phyloP scores from a whole-genome alignment of 2,329 filamentous ascomycete species.

The Cladophialophora exuberans region DNA sequence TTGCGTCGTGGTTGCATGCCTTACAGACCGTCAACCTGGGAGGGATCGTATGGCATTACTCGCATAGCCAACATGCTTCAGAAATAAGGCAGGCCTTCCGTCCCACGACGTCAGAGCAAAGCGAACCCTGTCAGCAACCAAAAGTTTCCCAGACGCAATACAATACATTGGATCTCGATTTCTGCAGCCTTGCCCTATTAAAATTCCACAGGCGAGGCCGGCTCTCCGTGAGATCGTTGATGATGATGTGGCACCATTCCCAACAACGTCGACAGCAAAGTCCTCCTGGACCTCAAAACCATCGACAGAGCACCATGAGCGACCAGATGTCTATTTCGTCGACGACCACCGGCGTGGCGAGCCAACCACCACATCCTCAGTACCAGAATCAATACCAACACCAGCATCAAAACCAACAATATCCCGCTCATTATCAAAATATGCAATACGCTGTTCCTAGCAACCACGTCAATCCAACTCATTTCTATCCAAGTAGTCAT shows the following conservation, averaged over 20 bases:
- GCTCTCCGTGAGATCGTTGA: neutral
- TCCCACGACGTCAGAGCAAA: too few relatives aligned
- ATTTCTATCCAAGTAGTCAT: conserved; percentile 15
- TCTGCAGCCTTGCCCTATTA: neutral
- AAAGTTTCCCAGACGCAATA: too few relatives aligned
- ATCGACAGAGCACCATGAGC: conserved; percentile 5
- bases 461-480: neutral
- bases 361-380: neutral
- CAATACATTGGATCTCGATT: neutral
- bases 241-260: conserved; percentile 9
- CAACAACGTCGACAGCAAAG: conserved; percentile 1
- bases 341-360: conserved; percentile 3
- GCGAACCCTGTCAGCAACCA: too few relatives aligned
- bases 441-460: too few relatives aligned
- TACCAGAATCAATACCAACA: neutral
- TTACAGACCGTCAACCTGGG: too few relatives aligned
- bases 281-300: neutral
- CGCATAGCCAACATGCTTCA: too few relatives aligned
- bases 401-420: neutral
- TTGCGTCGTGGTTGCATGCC: too few relatives aligned
- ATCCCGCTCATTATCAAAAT: neutral
- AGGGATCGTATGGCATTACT: too few relatives aligned
- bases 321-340: conserved; percentile 13
- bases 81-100: too few relatives aligned
- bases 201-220: neutral